phyloP scores from a whole-genome alignment of 495 filamentous ascomycete genomes.

The Penicillium lividum region DNA sequence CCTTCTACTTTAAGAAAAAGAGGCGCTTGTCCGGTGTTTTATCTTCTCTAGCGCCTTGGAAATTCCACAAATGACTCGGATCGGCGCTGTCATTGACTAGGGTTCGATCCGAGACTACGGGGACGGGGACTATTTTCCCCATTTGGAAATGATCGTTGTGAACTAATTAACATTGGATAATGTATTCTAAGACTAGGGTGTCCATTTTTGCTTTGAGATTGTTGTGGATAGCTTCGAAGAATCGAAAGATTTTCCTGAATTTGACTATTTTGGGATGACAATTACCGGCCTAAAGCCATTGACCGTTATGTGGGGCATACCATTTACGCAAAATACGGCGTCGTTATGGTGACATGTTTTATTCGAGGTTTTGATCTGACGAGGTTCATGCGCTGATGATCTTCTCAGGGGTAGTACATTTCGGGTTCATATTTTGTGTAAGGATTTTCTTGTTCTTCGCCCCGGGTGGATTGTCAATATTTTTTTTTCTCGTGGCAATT shows the following conservation, averaged over 20 bases:
- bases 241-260: not conserved
- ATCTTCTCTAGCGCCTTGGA: not conserved
- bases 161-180: not conserved
- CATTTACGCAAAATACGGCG: not conserved
- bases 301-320: not conserved
- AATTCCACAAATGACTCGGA: not conserved
- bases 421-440: not conserved
- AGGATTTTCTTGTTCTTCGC: not conserved
- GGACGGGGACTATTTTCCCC: slow-evolving; percentile 4
- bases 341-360: not conserved
- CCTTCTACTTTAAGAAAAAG: not conserved
- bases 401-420: slow-evolving; percentile 22
- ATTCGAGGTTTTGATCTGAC: not conserved
- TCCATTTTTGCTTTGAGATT: not conserved
- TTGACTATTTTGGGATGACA: not conserved
- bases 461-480: not conserved
- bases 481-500: not conserved
- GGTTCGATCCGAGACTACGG: not conserved
- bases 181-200: too few species aligned
- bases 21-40: not conserved
- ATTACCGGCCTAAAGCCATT: not conserved
- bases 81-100: slow-evolving; percentile 15
- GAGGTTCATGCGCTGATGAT: slow-evolving; percentile 6
- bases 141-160: slow-evolving; percentile 6
- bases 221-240: not conserved